A percentile compares a stretch with the other conserved stretches of the same genome.
Evolutionary conservation across 495 filamentous ascomycete species (phyloP).

Genomic region (Paragyromitra xinjiangensis): DNA sequence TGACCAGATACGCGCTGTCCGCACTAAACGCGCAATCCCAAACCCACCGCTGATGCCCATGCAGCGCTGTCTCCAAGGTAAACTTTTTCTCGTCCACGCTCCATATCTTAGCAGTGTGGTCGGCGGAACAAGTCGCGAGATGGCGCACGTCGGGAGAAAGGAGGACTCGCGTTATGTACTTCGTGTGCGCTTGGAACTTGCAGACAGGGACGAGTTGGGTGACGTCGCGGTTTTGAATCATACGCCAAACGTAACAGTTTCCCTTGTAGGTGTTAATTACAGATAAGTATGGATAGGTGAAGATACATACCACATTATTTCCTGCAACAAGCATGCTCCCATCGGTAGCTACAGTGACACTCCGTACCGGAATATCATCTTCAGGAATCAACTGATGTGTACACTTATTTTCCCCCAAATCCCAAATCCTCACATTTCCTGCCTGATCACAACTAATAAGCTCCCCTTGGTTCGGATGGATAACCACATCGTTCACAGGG

Average conservation of each 20-base stretch:
- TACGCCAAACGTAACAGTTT: conserved; percentile 95
- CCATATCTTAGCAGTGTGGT: conserved; percentile 99
- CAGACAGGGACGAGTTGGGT: conserved; percentile 90
- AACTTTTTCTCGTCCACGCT: conserved; percentile 77
- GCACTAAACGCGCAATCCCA: conserved; percentile 99
- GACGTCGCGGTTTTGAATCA: conserved; percentile 81
- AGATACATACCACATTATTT: conserved; percentile 77
- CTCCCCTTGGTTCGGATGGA: conserved; percentile 98
- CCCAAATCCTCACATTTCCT: conserved; percentile 95
- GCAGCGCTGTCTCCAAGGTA: conserved; percentile 85
- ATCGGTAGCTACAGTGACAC: conserved; percentile 95
- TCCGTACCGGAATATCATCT: conserved; percentile 89
- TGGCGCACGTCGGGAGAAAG: conserved; percentile 97
- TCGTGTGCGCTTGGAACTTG: conserved; percentile 89
- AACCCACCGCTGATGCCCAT: conserved; percentile 97
- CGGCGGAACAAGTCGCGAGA: conserved; percentile 94
- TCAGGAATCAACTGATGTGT: conserved; percentile 96
- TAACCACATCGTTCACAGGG: conserved; percentile 94
- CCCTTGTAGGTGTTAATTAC: conserved; percentile 66
- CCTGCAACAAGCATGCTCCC: conserved; percentile 94
- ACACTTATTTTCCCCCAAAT: conserved; percentile 95
- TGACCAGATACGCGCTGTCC: conserved; percentile 96
- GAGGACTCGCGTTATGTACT: conserved; percentile 93
- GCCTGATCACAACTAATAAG: conserved; percentile 93
- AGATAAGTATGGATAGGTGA: conserved; percentile 19